Evolutionary conservation across 495 filamentous ascomycete species (phyloP).

Genomic region (Penicillium tannophilum): DNA sequence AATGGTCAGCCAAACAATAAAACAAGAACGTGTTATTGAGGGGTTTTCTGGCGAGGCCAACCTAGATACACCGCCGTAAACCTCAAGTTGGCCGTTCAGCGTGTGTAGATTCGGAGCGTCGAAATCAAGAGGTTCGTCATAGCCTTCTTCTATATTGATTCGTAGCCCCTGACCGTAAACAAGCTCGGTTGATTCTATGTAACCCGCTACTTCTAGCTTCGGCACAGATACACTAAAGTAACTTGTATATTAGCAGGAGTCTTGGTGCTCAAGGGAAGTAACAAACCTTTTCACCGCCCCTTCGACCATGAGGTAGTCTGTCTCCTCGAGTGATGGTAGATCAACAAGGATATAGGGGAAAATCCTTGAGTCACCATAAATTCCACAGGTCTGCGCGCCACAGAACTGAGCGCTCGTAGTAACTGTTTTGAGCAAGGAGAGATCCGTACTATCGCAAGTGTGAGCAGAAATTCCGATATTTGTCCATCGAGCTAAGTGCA

Average conservation of each 20-base stretch:
- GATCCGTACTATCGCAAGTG: neutral
- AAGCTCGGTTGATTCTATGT: neutral
- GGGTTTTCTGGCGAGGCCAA: neutral
- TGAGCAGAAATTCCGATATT: neutral
- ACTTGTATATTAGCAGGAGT: neutral
- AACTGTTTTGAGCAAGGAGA: neutral
- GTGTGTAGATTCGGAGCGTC: slow-evolving; percentile 5
- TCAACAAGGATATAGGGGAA: neutral
- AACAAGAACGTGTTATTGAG: too few relatives aligned
- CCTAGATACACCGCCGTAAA: slow-evolving; percentile 7
- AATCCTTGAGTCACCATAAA: neutral
- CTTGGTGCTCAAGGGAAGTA: neutral
- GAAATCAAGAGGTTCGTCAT: slow-evolving; percentile 2
- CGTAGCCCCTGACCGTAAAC: neutral
- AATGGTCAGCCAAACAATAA: neutral
- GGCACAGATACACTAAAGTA: neutral
- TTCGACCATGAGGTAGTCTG: neutral
- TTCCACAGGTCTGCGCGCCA: neutral
- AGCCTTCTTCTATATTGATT: neutral
- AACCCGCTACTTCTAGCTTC: neutral
- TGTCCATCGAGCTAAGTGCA: neutral
- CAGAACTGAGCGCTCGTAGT: neutral
- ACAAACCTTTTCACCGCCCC: neutral
- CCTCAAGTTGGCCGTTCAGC: neutral
- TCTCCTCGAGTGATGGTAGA: neutral